Base-by-base conservation (phyloP, 2,329 filamentous ascomycete species). In the Domatiomyces globalis region DNA sequence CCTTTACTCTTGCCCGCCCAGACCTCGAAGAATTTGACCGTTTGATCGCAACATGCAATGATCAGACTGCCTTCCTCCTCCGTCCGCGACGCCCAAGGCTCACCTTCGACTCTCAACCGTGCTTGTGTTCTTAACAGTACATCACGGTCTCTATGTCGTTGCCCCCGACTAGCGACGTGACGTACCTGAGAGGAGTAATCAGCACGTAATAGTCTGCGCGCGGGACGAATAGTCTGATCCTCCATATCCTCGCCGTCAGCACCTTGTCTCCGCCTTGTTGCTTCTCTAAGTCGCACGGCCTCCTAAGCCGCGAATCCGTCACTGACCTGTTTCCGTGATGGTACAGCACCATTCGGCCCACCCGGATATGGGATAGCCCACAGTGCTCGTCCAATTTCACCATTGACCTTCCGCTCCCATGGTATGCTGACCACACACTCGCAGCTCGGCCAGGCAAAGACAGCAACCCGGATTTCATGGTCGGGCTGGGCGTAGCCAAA, bases 401-500 rank as follows among this genome's bases (percentile, higher is more conserved):
- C 59, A 45, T 60, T 57, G 51, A 33, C 57, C 43, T 46, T 63
- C 56, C 50, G 58, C 56, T 25, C 81, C 90, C 81, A 96, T 0
- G 88, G 85, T 51, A 96, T 84, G 15, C 84, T 83, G 9, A 87
- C 84, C 1, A 95, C 78, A 63, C 92, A 86, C 57, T 80, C 79
- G 67, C 92, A 96, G 51, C 85, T 84, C 0, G 92, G 92, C 92
- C 92, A 96, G 45, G 84, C 84, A 67, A 95, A 98, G 7, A 96
- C 83, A 1, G 88, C 92, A 57, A 98, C 86, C 18, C 92, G 82
- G 60, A 84, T 86, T 0, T 85, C 80, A 63, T 98, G 92, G 43
- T 94, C 86, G 1, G 90, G 88, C 59, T 94, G 84, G 2, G 89
- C 81, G 63, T 94, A 96, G 4, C 92, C 90, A 68, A 98, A 95